Percentiles rank a stretch among this genome's conserved stretches.
phyloP scores from a whole-genome alignment of 140 eudicot species.

The Flaveria floridana region DNA sequence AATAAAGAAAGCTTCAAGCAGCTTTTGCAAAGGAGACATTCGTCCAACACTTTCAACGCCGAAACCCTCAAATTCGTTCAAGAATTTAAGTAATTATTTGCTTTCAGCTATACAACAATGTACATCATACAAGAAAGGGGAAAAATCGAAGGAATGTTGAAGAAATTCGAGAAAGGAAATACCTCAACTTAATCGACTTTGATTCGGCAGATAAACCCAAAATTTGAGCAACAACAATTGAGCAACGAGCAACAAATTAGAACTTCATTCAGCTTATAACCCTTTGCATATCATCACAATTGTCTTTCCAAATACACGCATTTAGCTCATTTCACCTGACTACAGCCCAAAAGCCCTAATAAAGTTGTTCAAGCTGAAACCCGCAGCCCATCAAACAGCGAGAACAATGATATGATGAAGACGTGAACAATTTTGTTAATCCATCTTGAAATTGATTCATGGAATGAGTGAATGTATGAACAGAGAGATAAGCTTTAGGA shows the following conservation, averaged over 20 bases:
- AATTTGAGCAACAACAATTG: constrained; percentile 19
- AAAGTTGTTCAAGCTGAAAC: constrained; percentile 9
- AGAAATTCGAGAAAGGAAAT: constrained; percentile 7
- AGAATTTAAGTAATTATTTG: not conserved
- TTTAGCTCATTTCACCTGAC: not conserved
- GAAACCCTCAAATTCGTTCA: no score
- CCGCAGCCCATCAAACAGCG: not conserved
- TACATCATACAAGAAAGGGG: constrained; percentile 24
- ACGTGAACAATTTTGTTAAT: constrained; percentile 1
- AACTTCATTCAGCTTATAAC: not conserved
- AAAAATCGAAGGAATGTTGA: not conserved
- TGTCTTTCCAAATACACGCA: not conserved
- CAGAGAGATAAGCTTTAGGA: constrained; percentile 34
- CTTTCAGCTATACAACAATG: constrained; percentile 29
- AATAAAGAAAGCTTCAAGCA: constrained; percentile 21
- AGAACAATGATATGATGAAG: constrained; percentile 7
- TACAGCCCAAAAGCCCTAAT: constrained; percentile 21
- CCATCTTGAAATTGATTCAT: not conserved
- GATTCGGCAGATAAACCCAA: constrained; percentile 32
- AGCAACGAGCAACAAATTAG: not conserved
- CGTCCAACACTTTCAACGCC: constrained; percentile 21
- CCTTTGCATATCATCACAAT: constrained; percentile 22
- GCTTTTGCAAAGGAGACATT: constrained; percentile 27
- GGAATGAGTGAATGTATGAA: constrained; percentile 32
- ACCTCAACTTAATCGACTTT: constrained; percentile 21